Conservation (phyloP, 129 eudicot genomes). For the Silybum marianum region DNA sequence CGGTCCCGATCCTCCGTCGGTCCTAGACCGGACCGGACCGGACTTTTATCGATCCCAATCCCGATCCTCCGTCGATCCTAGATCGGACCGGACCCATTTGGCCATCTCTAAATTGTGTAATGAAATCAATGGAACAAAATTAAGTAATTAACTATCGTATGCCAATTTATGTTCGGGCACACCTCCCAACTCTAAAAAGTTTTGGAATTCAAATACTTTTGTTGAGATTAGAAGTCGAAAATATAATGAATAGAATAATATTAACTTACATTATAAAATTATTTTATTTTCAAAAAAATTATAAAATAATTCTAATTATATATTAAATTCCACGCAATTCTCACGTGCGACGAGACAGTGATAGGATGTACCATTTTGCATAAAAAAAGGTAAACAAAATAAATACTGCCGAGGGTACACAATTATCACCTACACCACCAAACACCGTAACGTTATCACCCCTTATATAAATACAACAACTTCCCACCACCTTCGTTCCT, state of each 20-base stretch:
- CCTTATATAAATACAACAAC: conserved; percentile 34
- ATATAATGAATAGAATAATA: not conserved
- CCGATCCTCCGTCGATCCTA: too few relatives aligned
- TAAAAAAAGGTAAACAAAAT: conserved; percentile 23
- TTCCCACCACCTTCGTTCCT: conserved; percentile 36
- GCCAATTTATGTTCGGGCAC: not conserved
- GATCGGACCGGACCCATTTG: too few relatives aligned
- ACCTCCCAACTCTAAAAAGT: not conserved
- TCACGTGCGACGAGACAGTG: conserved; percentile 38
- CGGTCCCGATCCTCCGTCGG: too few relatives aligned
- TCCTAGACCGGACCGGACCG: too few relatives aligned
- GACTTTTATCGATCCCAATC: too few relatives aligned
- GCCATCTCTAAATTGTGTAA: too few relatives aligned
- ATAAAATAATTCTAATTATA: not conserved
- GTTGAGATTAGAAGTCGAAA: not conserved
- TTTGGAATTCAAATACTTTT: not conserved
- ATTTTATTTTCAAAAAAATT: not conserved
- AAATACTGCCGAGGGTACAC: conserved; percentile 35
- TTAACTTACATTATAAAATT: not conserved
- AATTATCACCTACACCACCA: conserved; percentile 33
- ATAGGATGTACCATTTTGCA: conserved; percentile 6
- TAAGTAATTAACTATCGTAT: not conserved
- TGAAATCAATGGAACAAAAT: not conserved
- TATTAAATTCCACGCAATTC: conserved; percentile 33
- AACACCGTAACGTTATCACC: conserved; percentile 30